Conservation (phyloP, 495 filamentous ascomycete species). For the Trichoderma gamsii region DNA sequence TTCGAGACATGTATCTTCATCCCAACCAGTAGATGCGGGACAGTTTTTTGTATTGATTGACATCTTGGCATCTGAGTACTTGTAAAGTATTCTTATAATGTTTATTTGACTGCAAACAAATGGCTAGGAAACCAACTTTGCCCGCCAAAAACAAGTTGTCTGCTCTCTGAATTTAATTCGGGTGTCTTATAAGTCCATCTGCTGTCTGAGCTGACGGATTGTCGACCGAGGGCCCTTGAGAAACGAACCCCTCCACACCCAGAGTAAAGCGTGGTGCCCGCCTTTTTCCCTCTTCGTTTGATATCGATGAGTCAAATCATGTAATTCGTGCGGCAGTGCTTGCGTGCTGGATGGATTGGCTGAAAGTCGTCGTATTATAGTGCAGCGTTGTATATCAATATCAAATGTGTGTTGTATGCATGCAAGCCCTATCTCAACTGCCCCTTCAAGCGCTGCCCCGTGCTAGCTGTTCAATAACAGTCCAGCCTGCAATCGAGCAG, state of each 20-base stretch:
- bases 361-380: not conserved
- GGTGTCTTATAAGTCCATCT: too few species aligned
- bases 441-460: not conserved
- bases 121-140: not conserved
- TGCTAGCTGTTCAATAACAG: not conserved
- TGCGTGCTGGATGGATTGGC: constrained; percentile 2
- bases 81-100: too few species aligned
- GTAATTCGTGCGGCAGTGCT: not conserved
- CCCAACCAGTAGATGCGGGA: too few species aligned
- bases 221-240: not conserved
- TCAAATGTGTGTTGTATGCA: not conserved
- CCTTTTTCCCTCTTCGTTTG: not conserved
- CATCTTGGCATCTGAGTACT: too few species aligned
- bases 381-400: too few species aligned
- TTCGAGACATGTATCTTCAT: too few species aligned
- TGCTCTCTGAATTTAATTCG: too few species aligned
- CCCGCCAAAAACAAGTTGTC: not conserved
- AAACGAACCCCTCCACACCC: not conserved
- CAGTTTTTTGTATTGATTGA: too few species aligned
- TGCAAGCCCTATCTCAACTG: not conserved
- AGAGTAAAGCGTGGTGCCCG: not conserved
- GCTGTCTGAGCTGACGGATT: not conserved
- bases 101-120: too few species aligned
- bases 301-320: not conserved
- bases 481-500: constrained; percentile 1